Evolutionary conservation across 768 basidiomycete species (phyloP), one percentile per base, ranked within the genome.

Genomic region (Fomitopsis serialis): DNA sequence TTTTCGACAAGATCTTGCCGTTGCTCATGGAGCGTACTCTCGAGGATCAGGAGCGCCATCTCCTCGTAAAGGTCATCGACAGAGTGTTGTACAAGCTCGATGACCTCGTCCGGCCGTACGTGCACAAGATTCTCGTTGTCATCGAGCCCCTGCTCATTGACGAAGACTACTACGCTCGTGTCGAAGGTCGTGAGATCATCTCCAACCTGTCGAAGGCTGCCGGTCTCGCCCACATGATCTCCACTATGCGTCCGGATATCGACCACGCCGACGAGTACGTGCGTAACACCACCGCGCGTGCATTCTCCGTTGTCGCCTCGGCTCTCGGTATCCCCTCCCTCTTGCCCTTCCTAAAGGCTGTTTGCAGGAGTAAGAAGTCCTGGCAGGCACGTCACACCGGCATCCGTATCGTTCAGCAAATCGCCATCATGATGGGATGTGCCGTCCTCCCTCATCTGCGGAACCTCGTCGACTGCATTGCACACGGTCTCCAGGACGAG

Each of bases 401-500:
- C 71, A 98, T 99, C 63, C 93, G 97, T 63, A 98, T 99, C 58
- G 94, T 99, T 11, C 97, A 99, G 71, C 97, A 98, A 70, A 98
- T 99, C 48, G 96, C 97, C 19, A 96, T 98, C 65, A 98, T 98
- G 95, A 98, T 98, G 95, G 96, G 96, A 17, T 98, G 97, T 61
- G 96, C 96, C 17, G 93, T 98, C 22, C 80, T 99, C 1, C 97
- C 97, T 15, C 97, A 98, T 71, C 78, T 99, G 37, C 88, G 95
- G 46, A 98, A 98, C 64, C 78, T 99, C 42, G 97, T 99, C 23
- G 92, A 95, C 56, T 93, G 96, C 58, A 93, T 99, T 48, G 92
- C 95, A 47, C 89, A 92, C 65, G 94, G 93, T 36, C 73, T 95
- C 48, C 83, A 89, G 43, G 94, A 97, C 63, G 94, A 97, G 62